Base-by-base conservation (phyloP, 1,284 basidiomycete genomes). In the Gomphus bonarii region DNA sequence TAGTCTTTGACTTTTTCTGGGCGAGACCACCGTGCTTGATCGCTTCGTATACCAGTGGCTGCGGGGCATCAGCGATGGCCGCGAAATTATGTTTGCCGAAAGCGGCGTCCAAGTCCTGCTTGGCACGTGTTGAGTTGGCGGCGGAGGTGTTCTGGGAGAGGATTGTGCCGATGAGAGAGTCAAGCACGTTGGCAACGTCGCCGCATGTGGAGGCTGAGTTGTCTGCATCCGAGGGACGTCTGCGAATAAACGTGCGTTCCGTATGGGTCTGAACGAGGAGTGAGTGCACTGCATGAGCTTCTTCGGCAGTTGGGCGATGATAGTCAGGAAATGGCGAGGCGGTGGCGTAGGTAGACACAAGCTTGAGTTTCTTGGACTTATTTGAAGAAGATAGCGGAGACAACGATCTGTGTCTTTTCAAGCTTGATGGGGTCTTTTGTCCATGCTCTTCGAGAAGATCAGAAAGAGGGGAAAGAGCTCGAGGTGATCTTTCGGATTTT, bases 131-230 rank as follows among this genome's bases (percentile, higher is more conserved):
- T 4, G 79, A 82, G 65, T 91, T 90, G 30, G 69, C 68, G 40
- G 72, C 71, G 36, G 81, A 81, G 0, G 88, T 91, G 64, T 88
- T 89, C 66, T 89, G 86, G 38, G 81, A 84, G 18, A 91, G 75
- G 57, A 89, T 79, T 0, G 85, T 88, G 35, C 81, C 77, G 20
- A 90, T 79, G 60, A 88, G 74, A 0, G 84, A 76, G 62, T 90
- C 88, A 50, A 89, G 74, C 47, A 90, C 83, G 58, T 82, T 78
- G 0, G 80, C 77, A 1, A 78, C 76, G 48, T 73, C 69, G 0
- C 82, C 84, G 60, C 82, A 84, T 1, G 76, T 78, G 53, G 65
- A 64, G 1, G 75, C 76, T 3, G 77, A 75, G 59, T 79, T 76
- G 22, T 49, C 57, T 25, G 42, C n/a, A 12, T 44, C 42, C 59